These are phyloP conservation scores for Lactarius evosmus DNA, from an alignment of 768 basidiomycete genomes.

Conservation along the genomic window DNA sequence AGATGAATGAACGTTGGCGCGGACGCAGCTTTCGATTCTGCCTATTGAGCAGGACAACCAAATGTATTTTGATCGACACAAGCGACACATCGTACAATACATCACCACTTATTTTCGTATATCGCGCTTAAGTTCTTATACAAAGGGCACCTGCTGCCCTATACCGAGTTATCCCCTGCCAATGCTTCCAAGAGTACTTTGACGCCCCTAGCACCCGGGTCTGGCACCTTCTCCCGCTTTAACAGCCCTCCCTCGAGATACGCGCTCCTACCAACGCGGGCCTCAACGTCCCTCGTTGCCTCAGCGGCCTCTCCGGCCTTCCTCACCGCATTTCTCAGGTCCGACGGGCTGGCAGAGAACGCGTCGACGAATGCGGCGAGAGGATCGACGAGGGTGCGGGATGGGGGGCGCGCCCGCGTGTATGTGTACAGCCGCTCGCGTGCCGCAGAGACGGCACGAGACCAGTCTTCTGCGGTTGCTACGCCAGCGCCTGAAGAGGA, in stretches of 20 bases:
- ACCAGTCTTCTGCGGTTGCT: slow-evolving; percentile 58
- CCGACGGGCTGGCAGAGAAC: slow-evolving; percentile 36
- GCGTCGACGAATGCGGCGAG: slow-evolving; percentile 69
- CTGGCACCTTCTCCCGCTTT: slow-evolving; percentile 59
- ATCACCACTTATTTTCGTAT: no score
- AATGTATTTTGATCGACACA: no score
- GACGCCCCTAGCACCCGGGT: slow-evolving; percentile 93
- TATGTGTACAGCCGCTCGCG: slow-evolving; percentile 69
- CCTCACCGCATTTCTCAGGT: slow-evolving; percentile 51
- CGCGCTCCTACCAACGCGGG: slow-evolving; percentile 85
- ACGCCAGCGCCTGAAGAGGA: slow-evolving; percentile 39
- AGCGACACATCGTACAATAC: neutral
- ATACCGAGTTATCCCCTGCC: neutral
- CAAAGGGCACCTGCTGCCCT: slow-evolving; percentile 30
- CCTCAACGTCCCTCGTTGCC: slow-evolving; percentile 67
- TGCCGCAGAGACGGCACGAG: slow-evolving; percentile 53
- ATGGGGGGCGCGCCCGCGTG: slow-evolving; percentile 85
- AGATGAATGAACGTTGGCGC: no score
- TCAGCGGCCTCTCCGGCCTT: slow-evolving; percentile 68
- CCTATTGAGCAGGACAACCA: no score
- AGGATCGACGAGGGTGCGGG: slow-evolving; percentile 91
- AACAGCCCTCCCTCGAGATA: slow-evolving; percentile 75
- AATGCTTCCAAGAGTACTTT: slow-evolving; percentile 66
- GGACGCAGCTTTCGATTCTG: no score
- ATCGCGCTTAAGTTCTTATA: slow-evolving; percentile 48